phyloP scores from a whole-genome alignment of 1,284 basidiomycete species.

The Chalciporus sp. region DNA sequence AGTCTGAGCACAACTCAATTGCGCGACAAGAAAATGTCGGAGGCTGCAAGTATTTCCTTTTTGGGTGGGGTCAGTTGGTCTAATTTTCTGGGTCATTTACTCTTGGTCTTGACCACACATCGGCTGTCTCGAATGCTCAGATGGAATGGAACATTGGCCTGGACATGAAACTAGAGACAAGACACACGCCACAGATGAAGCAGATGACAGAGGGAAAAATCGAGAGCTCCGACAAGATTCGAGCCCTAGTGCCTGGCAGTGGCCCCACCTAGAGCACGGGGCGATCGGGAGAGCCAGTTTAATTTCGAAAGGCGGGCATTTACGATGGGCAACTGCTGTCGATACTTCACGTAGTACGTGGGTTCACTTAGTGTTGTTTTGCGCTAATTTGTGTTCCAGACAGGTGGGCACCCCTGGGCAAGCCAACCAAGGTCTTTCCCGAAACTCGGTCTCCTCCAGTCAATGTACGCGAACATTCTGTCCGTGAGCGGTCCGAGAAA shows the following conservation, averaged over 20 bases:
- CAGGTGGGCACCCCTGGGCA: slow-evolving; percentile 28
- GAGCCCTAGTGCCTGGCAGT: slow-evolving; percentile 33
- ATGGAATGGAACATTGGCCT: slow-evolving; percentile 77
- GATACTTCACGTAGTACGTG: slow-evolving; percentile 28
- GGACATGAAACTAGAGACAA: slow-evolving; percentile 41
- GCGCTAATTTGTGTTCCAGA: slow-evolving; percentile 15
- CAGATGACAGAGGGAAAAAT: slow-evolving; percentile 27
- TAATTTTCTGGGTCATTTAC: too few species aligned
- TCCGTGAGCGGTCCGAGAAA: slow-evolving; percentile 56
- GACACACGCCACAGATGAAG: slow-evolving; percentile 4
- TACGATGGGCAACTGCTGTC: slow-evolving; percentile 57
- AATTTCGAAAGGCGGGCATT: slow-evolving; percentile 40
- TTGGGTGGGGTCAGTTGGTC: background rate
- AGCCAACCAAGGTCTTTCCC: slow-evolving; percentile 53
- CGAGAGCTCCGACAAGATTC: slow-evolving; percentile 9
- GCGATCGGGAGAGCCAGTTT: slow-evolving; percentile 56
- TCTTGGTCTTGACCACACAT: background rate
- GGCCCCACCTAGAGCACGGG: slow-evolving; percentile 60
- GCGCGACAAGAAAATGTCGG: slow-evolving; percentile 2
- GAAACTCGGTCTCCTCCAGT: slow-evolving; percentile 47
- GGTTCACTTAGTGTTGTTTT: background rate
- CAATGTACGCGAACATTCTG: slow-evolving; percentile 34
- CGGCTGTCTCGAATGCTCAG: slow-evolving; percentile 29
- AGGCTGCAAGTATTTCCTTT: slow-evolving; percentile 21
- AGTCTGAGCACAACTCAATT: slow-evolving; percentile 12